Evolutionary conservation across 75 land plant genomes (phyloP).

Genomic region (Adiantum capillusveneris): DNA sequence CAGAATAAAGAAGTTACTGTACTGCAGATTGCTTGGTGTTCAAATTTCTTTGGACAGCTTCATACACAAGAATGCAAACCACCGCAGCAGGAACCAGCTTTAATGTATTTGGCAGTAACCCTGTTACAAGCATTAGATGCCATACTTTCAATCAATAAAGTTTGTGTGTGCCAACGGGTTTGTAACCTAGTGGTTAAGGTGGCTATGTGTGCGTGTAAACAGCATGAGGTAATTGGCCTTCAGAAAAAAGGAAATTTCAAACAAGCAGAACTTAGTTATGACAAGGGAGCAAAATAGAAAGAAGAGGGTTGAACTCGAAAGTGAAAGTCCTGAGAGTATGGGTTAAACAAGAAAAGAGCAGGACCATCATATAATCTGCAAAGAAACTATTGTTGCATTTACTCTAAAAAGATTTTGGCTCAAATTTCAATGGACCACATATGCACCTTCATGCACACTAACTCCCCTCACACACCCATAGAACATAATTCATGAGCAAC

Average conservation of each 20-base stretch:
- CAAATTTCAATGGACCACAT: too few species aligned
- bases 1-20: too few species aligned
- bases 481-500: neutral
- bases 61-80: slow-evolving; percentile 14
- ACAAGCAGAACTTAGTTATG: too few species aligned
- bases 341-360: neutral
- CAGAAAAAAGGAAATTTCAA: too few species aligned
- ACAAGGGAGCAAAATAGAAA: too few species aligned
- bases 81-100: slow-evolving; percentile 20
- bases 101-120: slow-evolving; percentile 3
- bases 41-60: slow-evolving; percentile 10
- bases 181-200: too few species aligned
- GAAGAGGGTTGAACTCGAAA: too few species aligned
- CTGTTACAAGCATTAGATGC: too few species aligned
- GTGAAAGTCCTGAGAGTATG: neutral
- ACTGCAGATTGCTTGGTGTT: slow-evolving; percentile 5
- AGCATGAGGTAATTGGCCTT: too few species aligned
- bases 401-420: too few species aligned
- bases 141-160: too few species aligned
- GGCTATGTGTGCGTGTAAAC: too few species aligned
- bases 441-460: neutral
- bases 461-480: neutral
- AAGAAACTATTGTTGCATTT: neutral
- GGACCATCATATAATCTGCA: neutral
- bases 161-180: neutral